Base-by-base conservation (phyloP, 306 rosid genomes). In the Cucurbita pepo region DNA sequence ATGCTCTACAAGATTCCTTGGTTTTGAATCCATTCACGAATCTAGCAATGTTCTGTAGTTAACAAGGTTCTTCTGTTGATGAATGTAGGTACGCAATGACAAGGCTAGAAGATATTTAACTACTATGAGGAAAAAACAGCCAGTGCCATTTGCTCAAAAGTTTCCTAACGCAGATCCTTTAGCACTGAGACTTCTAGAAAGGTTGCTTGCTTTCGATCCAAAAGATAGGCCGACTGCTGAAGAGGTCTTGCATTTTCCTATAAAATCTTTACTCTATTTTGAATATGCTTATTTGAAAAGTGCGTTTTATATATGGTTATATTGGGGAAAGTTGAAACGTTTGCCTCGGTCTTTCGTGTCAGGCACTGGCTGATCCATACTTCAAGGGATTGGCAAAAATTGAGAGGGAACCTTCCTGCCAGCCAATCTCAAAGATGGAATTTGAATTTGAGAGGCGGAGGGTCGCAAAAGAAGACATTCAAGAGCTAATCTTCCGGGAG, bases 401-500 rank as follows among this genome's bases (percentile, higher is more conserved):
- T 55, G 98, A 90, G 80, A 84, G 98, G 79, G 98, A 93, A 80
- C 98, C 98, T 54, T 90, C 94, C 10, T 93, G 98, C 89, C 96
- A 83, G 69, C 97, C 98, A 34, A 90, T 93, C 77, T 79, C 94
- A 56, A 91, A 93, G 81, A 81, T 93, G 91, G 98, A 93, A 80
- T 93, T 93, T 79, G 98, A 93, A 76, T 93, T 93, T 60, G 98
- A 93, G 84, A 87, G 92, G 79, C 79, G 90, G 55, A 86, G 90
- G 82, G 93, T 88, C 54, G 87, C 93, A 53, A 93, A 93, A 71
- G 98, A 89, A 48, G 98, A 93, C 79, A 86, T 93, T 69, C 84
- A 96, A 73, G 97, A 93, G 75, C 82, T 93, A 41, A 93, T 93
- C 58, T 93, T 88, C 65, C 83, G 88, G 9, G 98, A 93, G 85